phyloP scores from a whole-genome alignment of 169 alveolate genomes.

The Plasmodium blacklocki region DNA sequence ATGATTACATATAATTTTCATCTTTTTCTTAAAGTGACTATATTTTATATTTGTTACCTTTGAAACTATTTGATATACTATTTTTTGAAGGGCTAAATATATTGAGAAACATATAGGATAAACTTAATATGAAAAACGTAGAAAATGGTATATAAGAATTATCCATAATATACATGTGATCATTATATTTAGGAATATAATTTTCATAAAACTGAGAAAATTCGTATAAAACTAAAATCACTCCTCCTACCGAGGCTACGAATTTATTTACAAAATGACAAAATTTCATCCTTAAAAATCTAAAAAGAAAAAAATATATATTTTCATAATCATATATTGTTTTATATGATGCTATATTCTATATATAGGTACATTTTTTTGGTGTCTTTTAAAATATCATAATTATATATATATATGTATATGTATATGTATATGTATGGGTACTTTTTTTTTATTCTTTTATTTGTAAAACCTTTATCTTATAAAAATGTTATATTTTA shows the following conservation, averaged over 20 bases:
- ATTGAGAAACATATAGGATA: slow-evolving; percentile 36
- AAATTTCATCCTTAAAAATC: slow-evolving; percentile 31
- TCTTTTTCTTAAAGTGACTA: background rate
- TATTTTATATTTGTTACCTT: slow-evolving; percentile 19
- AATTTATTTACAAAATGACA: slow-evolving; percentile 28
- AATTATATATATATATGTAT: background rate
- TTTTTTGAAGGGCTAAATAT: slow-evolving; percentile 23
- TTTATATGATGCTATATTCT: background rate
- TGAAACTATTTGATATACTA: slow-evolving; percentile 24
- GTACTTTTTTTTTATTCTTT: background rate
- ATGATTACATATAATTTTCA: background rate
- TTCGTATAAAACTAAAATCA: slow-evolving; percentile 34
- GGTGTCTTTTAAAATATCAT: background rate
- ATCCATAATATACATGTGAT: slow-evolving; percentile 9
- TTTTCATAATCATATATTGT: background rate
- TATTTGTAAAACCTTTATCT: no score
- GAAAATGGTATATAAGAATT: slow-evolving; percentile 35
- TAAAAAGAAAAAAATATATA: slow-evolving; percentile 9
- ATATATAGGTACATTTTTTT: slow-evolving; percentile 14
- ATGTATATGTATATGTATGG: background rate
- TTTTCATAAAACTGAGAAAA: slow-evolving; percentile 9
- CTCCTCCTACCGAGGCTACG: slow-evolving; percentile 50
- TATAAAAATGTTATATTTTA: no score
- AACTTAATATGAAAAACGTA: slow-evolving; percentile 21
- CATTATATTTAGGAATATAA: background rate